phyloP scores from a whole-genome alignment of 148 eudicot genomes.

The Vaccinium darrowii region DNA sequence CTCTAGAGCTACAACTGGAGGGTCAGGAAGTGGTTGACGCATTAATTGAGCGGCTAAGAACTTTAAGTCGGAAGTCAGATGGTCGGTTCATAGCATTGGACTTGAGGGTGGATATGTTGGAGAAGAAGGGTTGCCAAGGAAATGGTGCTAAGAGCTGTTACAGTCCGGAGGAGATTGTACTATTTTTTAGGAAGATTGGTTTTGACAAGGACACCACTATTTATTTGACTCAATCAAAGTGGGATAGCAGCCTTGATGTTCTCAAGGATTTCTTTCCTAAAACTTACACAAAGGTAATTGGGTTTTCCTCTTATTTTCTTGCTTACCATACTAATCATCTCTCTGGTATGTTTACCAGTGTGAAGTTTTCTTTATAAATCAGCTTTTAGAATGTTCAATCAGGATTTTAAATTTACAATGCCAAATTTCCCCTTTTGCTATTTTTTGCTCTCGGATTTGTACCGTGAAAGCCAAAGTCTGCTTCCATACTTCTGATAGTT shows the following conservation, averaged over 20 bases:
- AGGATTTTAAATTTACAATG: not conserved
- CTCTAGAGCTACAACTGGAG: constrained; percentile 69
- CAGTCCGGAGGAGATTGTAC: constrained; percentile 70
- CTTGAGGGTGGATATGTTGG: constrained; percentile 71
- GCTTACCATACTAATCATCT: not conserved
- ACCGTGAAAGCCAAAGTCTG: not conserved
- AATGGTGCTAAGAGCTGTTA: constrained; percentile 64
- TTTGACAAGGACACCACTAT: constrained; percentile 77
- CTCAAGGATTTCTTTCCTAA: constrained; percentile 86
- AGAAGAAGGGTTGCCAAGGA: constrained; percentile 73
- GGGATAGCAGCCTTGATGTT: constrained; percentile 81
- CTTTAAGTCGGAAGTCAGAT: constrained; percentile 71
- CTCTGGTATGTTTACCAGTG: not conserved
- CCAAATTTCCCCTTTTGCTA: not conserved
- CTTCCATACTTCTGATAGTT: not conserved
- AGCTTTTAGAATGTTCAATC: not conserved
- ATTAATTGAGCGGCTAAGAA: constrained; percentile 73
- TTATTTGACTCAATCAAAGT: constrained; percentile 89
- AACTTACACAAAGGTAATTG: constrained; percentile 93
- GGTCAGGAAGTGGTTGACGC: constrained; percentile 82
- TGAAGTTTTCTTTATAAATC: not conserved
- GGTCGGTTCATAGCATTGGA: constrained; percentile 87
- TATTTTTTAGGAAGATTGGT: constrained; percentile 68
- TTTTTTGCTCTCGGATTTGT: not conserved
- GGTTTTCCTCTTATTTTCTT: constrained; percentile 1